Base-by-base conservation (phyloP, 495 filamentous ascomycete genomes). In the Penicillium flavigenum region DNA sequence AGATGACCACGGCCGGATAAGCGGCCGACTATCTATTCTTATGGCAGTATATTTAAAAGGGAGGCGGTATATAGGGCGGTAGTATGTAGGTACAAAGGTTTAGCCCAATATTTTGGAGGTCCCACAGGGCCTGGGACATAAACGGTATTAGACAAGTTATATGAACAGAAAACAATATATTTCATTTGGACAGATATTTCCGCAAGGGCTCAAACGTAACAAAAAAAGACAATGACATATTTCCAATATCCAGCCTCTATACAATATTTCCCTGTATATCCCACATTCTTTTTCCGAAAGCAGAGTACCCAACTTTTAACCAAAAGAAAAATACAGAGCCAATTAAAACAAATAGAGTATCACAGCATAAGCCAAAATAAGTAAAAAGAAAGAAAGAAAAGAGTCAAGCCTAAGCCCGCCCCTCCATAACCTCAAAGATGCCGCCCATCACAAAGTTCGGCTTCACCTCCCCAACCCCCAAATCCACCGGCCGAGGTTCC, bases 371-470 rank as follows among this genome's bases (percentile, higher is more conserved):
- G 10, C 22, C 14, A 16, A n/a, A 29, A 27, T 26, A 26, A 26
- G 24, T 26, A 6, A 1, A 26, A 26, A 24, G 24, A 24, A 24
- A 24, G 24, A 22, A 9, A 36, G 6, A 29, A 50, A 51, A 50
- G 22, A 59, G 24, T 20, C 46, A 24, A 54, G 49, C 20, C 39
- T 60, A 79, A 24, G 67, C 69, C 26, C 65, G 58, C 4, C 74
- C 76, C 44, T 79, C 76, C 76, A 79, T 76, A n/a, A 78, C 74
- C 62, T 79, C 76, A 56, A 77, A 73, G 27, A 79, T 79, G 10
- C 76, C 76, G 17, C 74, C 74, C 73, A 79, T 77, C 6, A 79
- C 76, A 55, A 73, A 75, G 8, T 69, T 59, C 14, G 72, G 75
- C 53, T 70, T 71, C 47, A 47, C 22, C 22, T 55, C 53, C 22